Conservation (phyloP, 2,329 filamentous ascomycete genomes). For the Cyphellophora attinorum region DNA sequence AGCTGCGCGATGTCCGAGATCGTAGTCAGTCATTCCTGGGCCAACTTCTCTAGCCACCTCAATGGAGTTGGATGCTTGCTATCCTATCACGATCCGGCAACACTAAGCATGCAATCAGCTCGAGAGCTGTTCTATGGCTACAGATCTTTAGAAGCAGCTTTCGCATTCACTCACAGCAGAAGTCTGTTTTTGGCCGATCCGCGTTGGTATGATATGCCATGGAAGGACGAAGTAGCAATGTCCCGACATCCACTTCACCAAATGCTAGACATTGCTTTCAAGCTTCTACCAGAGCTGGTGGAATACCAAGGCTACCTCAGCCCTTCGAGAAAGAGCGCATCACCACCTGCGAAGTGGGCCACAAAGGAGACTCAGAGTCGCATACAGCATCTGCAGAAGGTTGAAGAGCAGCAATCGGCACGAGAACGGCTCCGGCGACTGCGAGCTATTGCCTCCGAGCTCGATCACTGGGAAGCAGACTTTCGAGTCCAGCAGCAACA, state of each 20-base stretch:
- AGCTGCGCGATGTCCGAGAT: conserved; percentile 13
- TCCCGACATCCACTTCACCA: conserved; percentile 10
- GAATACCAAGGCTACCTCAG: conserved; percentile 11
- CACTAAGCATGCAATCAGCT: conserved; percentile 1
- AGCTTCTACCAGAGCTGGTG: conserved; percentile 9
- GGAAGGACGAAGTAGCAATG: conserved; percentile 6
- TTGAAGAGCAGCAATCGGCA: no score
- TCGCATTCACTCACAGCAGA: conserved; percentile 12
- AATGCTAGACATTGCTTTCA: conserved; percentile 11
- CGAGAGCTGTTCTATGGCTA: conserved; percentile 12
- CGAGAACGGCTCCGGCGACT: no score
- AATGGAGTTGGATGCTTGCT: conserved; percentile 11
- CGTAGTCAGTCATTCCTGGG: conserved; percentile 10
- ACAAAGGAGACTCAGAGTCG: conserved; percentile 5
- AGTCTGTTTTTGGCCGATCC: conserved; percentile 7
- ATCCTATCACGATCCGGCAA: conserved; percentile 6
- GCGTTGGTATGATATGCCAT: conserved; percentile 10
- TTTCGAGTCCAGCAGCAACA: conserved; percentile 6
- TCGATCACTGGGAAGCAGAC: conserved; percentile 7
- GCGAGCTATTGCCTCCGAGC: conserved; percentile 4
- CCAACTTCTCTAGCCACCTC: conserved; percentile 13
- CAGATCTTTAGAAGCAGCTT: conserved; percentile 10
- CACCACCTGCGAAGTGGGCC: no score
- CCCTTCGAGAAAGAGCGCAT: conserved; percentile 5
- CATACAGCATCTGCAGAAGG: no score